Base-by-base conservation (phyloP, 352 stramenopile species). In the Phytopythium kandeliae region DNA sequence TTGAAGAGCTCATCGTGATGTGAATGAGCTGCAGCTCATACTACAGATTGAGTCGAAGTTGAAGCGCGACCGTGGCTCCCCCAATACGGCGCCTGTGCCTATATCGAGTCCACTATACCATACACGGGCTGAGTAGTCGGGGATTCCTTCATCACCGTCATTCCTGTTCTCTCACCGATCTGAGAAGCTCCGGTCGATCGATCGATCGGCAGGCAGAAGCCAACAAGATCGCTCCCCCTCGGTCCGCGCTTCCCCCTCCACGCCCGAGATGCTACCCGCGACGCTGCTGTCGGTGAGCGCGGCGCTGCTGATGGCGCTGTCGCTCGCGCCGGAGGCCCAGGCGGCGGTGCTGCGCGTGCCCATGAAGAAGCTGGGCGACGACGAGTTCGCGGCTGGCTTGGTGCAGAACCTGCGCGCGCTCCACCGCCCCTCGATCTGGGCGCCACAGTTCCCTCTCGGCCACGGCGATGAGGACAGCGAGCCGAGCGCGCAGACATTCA, bases 331-430 rank as follows among this genome's bases (percentile, higher is more conserved):
- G 1, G 17, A 41, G 48, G 43, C 61, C 4, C 36, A 63, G 45
- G 70, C 59, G 8, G 62, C 53, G 30, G 47, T 90, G 24, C 54
- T 89, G 36, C 78, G 78, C 37, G 68, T 92, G 51, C 73, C 78
- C n/a, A 78, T 92, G 66, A 63, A 70, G 48, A 90, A 90, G 48
- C 46, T 85, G 40, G 58, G 62, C 17, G 66, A 92, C 63, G 71
- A 81, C 31, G 59, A 77, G 54, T 90, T 89, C 52, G 54, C 85
- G 28, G 56, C 67, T 4, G 74, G 65, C n/a, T 57, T 92, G 35
- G 59, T 92, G 16, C 53, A 58, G 24, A 71, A 78, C 53, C 43
- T 81, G 25, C 72, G 69, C 60, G 58, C 46, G 3, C 31, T 65
- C 3, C 47, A 79, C 17, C 72, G 59, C 1, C 67, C 77, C 0